Evolutionary conservation across 2,329 filamentous ascomycete species (phyloP), one percentile per base, ranked within the genome.

Genomic region (Calonectria ilicicola): DNA sequence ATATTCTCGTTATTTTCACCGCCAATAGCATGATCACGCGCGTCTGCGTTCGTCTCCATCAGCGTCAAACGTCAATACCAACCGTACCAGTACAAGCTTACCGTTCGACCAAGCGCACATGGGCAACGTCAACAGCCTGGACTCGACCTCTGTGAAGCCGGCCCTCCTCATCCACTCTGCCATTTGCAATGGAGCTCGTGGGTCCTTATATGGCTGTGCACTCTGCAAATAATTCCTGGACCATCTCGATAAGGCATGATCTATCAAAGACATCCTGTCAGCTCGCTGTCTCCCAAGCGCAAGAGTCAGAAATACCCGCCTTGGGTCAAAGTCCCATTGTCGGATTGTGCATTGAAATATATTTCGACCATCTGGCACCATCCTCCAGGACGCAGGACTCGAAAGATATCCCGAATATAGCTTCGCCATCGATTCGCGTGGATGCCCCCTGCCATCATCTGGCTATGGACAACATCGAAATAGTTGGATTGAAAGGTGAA

Each of bases 301-400:
- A 23, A 49, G 19, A 21, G 14, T 51, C 4, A 29, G 4, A 12
- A 7, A 42, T 23, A 60, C 87, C 82, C 80, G 89, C 91, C 87
- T 64, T 92, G 88, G 14, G 91, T 92, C 77, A 97, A 85, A n/a
- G 91, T 91, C 6, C 95, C 95, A 78, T 94, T 97, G 77, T 96
- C 92, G 0, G 95, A 98, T 82, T 98, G 96, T 29, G 94, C 92
- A 75, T 95, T 95, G 82, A 93, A 93, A 80, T 97, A 95, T 78
- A 96, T 90, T 81, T 98, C 96, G n/a, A 94, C 90, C 89, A 98
- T 92, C 80, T 98, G 95, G 72, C 94, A 89, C 95, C 95, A 98
- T 1, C 96, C 95, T 2, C 92, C 93, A 7, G 92, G 93, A 64
- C 91, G 93, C 74, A 96, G 85, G 12, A 95, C 89, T 26, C 91